These are phyloP conservation scores for Pseudopithomyces maydicus DNA, from an alignment of 2,329 filamentous ascomycete species.

Conservation along the genomic window DNA sequence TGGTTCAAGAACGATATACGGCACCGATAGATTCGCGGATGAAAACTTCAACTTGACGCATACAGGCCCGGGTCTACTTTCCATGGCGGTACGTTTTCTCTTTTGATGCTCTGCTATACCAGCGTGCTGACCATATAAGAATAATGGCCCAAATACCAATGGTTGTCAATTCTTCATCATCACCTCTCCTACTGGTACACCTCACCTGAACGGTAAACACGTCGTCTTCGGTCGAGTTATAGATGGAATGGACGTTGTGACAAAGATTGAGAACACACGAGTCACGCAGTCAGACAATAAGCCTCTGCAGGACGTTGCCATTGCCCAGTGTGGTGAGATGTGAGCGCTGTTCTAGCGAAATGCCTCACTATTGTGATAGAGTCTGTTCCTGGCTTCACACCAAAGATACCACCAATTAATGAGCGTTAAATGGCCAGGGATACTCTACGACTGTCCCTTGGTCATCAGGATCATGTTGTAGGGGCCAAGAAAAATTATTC, in stretches of 20 bases:
- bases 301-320: conserved; percentile 81
- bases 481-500: too few species aligned
- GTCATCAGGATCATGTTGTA: too few species aligned
- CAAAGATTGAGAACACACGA: conserved; percentile 89
- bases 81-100: conserved; percentile 84
- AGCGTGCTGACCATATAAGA: conserved; percentile 57
- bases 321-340: conserved; percentile 94
- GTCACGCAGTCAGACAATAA: conserved; percentile 68
- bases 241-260: conserved; percentile 87
- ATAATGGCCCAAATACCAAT: conserved; percentile 89
- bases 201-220: conserved; percentile 90
- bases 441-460: too few species aligned
- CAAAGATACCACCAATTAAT: too few species aligned
- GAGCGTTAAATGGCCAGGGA: neutral
- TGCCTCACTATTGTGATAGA: neutral
- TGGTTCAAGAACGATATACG: conserved; percentile 87
- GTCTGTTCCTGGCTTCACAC: neutral
- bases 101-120: neutral
- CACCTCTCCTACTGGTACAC: conserved; percentile 70
- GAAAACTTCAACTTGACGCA: conserved; percentile 88
- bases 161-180: conserved; percentile 98
- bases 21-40: conserved; percentile 80
- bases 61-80: conserved; percentile 77
- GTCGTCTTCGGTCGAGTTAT: conserved; percentile 93
- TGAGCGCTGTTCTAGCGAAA: conserved; percentile 46